These are phyloP conservation scores for Pezizomycotina sp. DNA, from an alignment of 2,329 filamentous ascomycete species.

Conservation along the genomic window DNA sequence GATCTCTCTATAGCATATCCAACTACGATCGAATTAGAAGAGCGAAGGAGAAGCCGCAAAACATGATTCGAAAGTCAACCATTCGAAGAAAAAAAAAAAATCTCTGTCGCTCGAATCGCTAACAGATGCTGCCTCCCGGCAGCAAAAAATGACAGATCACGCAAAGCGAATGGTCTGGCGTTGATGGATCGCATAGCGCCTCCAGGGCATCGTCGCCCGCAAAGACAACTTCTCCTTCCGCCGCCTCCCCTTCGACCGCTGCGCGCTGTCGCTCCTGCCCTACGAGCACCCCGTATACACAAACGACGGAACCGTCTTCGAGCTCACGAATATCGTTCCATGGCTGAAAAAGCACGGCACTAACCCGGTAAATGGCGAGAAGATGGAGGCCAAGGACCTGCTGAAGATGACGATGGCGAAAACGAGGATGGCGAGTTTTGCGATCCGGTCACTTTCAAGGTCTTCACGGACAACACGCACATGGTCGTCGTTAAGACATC, in stretches of 20 bases:
- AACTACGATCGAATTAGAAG: constrained; percentile 1
- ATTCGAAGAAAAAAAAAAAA: constrained; percentile 2
- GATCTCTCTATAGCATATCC: background rate
- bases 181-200: constrained; percentile 65
- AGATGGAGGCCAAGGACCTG: constrained; percentile 63
- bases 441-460: constrained; percentile 92
- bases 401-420: constrained; percentile 84
- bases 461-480: constrained; percentile 95
- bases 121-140: background rate
- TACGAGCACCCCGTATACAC: constrained; percentile 94
- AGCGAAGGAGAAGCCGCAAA: constrained; percentile 13
- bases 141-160: constrained; percentile 49
- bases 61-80: constrained; percentile 2
- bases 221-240: constrained; percentile 53
- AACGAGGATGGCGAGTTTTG: constrained; percentile 86
- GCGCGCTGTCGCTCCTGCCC: constrained; percentile 85
- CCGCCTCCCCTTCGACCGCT: constrained; percentile 93
- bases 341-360: constrained; percentile 91
- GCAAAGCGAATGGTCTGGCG: constrained; percentile 91
- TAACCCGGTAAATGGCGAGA: constrained; percentile 71
- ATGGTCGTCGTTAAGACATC: constrained; percentile 74
- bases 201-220: constrained; percentile 44
- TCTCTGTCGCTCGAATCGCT: background rate
- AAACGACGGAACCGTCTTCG: constrained; percentile 71
- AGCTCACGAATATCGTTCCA: constrained; percentile 79